These are phyloP conservation scores for Bathelium albidoporum DNA, from an alignment of 495 filamentous ascomycete genomes.

Conservation along the genomic window DNA sequence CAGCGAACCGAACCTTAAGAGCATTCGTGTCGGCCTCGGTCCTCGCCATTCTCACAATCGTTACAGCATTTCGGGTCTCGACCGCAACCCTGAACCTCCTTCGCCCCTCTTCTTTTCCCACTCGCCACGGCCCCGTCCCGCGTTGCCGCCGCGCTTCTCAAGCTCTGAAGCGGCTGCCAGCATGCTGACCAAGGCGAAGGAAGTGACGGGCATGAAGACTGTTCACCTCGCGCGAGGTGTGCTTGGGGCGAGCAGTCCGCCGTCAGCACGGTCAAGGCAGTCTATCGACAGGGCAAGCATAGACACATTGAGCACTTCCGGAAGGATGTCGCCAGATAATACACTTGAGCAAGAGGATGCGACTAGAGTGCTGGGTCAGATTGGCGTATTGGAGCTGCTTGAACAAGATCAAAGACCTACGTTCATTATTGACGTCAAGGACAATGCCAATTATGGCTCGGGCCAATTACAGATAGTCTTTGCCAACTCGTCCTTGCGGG, in stretches of 20 bases:
- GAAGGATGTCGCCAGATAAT: slow-evolving; percentile 30
- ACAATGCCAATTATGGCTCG: slow-evolving; percentile 40
- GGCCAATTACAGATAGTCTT: slow-evolving; percentile 46
- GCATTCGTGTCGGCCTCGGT: slow-evolving; percentile 12
- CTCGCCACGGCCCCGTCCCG: slow-evolving; percentile 34
- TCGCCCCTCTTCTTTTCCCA: slow-evolving; percentile 53
- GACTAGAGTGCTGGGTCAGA: slow-evolving; percentile 41
- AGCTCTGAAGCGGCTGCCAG: slow-evolving; percentile 43
- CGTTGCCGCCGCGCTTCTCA: slow-evolving; percentile 44
- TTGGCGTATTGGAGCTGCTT: slow-evolving; percentile 54
- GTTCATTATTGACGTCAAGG: slow-evolving; percentile 54
- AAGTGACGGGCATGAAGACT: slow-evolving; percentile 48
- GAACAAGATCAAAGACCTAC: slow-evolving; percentile 59
- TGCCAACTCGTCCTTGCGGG: slow-evolving; percentile 48
- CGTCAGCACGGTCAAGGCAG: not conserved
- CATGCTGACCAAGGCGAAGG: slow-evolving; percentile 47
- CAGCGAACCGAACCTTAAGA: slow-evolving; percentile 23
- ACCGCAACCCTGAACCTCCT: slow-evolving; percentile 22
- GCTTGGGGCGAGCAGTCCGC: slow-evolving; percentile 32
- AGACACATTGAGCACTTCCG: slow-evolving; percentile 17
- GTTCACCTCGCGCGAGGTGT: slow-evolving; percentile 53
- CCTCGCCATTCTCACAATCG: slow-evolving; percentile 17
- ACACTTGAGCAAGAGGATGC: slow-evolving; percentile 29
- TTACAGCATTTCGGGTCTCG: slow-evolving; percentile 12
- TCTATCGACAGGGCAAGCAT: slow-evolving; percentile 7